Percentiles rank a stretch among this genome's conserved stretches.
Conservation (phyloP, 768 basidiomycete genomes). For the Cantharellus anzutake region DNA sequence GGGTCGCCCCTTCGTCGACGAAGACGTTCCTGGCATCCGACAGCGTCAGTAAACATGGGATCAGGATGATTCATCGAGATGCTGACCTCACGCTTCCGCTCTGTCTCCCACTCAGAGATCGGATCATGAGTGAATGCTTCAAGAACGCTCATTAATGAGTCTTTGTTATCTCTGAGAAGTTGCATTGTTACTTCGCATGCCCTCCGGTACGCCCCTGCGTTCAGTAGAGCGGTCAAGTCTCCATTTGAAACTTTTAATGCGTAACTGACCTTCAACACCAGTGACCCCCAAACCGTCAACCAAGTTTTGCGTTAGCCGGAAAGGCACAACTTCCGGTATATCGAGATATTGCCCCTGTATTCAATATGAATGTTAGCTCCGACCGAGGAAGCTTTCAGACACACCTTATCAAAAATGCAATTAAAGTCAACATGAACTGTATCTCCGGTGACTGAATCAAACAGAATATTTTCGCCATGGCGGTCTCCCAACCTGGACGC, state of each 20-base stretch:
- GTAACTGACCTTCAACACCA: slow-evolving; percentile 57
- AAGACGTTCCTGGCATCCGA: background rate
- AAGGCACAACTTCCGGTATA: slow-evolving; percentile 82
- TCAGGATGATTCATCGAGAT: background rate
- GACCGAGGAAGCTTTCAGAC: slow-evolving; percentile 2
- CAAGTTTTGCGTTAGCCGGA: slow-evolving; percentile 84
- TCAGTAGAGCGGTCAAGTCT: background rate
- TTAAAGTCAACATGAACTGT: slow-evolving; percentile 96
- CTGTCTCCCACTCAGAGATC: slow-evolving; percentile 86
- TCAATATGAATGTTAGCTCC: background rate
- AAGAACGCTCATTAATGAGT: slow-evolving; percentile 84
- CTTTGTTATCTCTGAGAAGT: slow-evolving; percentile 74
- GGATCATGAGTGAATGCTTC: slow-evolving; percentile 97
- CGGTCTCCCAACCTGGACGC: slow-evolving; percentile 75
- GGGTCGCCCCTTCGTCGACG: background rate
- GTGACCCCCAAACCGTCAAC: slow-evolving; percentile 85
- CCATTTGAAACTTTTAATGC: background rate
- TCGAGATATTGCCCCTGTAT: slow-evolving; percentile 63
- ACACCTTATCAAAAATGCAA: slow-evolving; percentile 88
- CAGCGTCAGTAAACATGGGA: background rate
- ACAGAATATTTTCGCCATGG: slow-evolving; percentile 89
- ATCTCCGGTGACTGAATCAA: slow-evolving; percentile 77
- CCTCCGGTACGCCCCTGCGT: slow-evolving; percentile 65
- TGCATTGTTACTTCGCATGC: slow-evolving; percentile 83
- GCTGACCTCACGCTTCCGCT: slow-evolving; percentile 42